These are phyloP conservation scores for Solanum virginianum DNA, from an alignment of 257 asterid genomes.

Conservation along the genomic window DNA sequence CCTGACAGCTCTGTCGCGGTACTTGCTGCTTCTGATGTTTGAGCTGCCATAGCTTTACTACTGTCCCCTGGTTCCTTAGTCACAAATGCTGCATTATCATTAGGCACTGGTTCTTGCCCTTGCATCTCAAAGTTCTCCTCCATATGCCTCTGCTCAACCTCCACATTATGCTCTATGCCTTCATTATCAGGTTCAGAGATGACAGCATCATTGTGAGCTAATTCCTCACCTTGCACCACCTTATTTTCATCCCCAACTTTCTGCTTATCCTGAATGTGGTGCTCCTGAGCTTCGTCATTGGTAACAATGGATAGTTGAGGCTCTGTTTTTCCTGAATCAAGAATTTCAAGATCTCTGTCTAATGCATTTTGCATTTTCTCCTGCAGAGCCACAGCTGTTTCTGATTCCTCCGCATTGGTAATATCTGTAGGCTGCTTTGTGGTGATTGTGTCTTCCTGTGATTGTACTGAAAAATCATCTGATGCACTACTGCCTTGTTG, in stretches of 20 bases:
- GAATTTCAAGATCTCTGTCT: background rate
- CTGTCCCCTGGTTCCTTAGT: background rate
- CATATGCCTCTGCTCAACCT: background rate
- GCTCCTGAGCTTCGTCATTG: background rate
- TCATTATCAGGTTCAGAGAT: background rate
- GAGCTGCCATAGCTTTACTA: background rate
- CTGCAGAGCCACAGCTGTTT: background rate
- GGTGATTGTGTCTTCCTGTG: background rate
- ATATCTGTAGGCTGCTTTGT: background rate
- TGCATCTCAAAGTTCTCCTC: background rate
- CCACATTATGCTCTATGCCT: background rate
- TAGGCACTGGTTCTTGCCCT: background rate
- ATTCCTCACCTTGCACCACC: background rate
- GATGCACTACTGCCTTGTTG: background rate
- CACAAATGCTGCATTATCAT: background rate
- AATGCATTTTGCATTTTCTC: background rate
- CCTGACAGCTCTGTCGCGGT: background rate
- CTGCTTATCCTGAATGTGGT: background rate
- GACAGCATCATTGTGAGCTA: background rate
- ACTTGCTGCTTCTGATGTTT: background rate
- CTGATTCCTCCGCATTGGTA: background rate
- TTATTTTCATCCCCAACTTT: background rate
- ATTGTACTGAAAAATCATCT: background rate
- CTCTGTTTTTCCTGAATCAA: background rate
- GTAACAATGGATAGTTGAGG: background rate